phyloP scores from a whole-genome alignment of 169 alveolate species.

The Plasmodium gonderi region DNA sequence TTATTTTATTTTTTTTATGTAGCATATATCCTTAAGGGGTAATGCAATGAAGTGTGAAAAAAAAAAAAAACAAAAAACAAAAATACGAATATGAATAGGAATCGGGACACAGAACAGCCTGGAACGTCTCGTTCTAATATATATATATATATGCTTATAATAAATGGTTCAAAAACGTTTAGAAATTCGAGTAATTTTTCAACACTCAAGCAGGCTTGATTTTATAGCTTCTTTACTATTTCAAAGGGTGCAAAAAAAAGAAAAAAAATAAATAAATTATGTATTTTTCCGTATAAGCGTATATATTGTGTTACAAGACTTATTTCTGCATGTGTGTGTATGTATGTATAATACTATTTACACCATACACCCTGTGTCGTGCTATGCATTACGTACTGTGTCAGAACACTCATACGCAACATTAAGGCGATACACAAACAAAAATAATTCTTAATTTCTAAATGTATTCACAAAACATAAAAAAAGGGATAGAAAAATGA shows the following conservation, averaged over 20 bases:
- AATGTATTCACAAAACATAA: background rate
- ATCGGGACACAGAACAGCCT: background rate
- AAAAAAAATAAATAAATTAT: background rate
- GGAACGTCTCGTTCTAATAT: background rate
- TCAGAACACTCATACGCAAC: background rate
- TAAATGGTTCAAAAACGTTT: background rate
- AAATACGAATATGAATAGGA: background rate
- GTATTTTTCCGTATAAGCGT: background rate
- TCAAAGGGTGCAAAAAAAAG: background rate
- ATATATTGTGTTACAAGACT: too few relatives aligned
- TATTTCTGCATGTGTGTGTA: too few relatives aligned
- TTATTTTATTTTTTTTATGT: background rate
- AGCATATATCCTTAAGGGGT: background rate
- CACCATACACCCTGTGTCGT: background rate
- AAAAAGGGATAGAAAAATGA: too few relatives aligned
- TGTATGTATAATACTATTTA: background rate
- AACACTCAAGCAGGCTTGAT: background rate
- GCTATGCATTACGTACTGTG: background rate
- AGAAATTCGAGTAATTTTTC: background rate
- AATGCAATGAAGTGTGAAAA: background rate
- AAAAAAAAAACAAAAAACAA: background rate
- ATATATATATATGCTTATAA: background rate
- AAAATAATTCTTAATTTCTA: background rate
- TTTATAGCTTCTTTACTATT: background rate
- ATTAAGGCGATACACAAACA: too few relatives aligned